phyloP scores from a whole-genome alignment of 2,329 filamentous ascomycete species.

The Fusarium heterosporum region DNA sequence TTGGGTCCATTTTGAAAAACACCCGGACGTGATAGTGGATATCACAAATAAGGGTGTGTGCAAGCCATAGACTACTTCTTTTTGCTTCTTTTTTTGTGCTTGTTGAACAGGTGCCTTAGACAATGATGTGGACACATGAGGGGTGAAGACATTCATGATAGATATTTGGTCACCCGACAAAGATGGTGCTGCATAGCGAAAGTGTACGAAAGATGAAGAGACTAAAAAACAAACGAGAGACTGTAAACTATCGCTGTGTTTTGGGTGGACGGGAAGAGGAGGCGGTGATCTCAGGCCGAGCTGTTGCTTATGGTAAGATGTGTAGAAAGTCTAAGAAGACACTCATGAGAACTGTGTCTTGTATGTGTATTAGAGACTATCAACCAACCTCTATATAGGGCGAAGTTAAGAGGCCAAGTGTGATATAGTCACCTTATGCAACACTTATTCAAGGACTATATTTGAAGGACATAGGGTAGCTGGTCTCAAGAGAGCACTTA shows the following conservation, averaged over 20 bases:
- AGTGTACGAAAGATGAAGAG: neutral
- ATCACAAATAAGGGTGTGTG: slow-evolving; percentile 18
- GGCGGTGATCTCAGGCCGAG: too few species aligned
- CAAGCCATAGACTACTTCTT: slow-evolving; percentile 32
- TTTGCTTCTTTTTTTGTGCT: slow-evolving; percentile 27
- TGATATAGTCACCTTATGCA: neutral
- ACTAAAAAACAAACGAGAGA: neutral
- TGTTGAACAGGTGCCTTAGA: slow-evolving; percentile 40
- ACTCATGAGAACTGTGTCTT: neutral
- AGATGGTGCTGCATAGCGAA: neutral
- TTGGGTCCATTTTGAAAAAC: slow-evolving; percentile 20
- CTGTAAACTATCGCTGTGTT: neutral
- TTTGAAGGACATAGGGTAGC: neutral
- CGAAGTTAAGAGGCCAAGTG: neutral
- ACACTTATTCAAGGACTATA: neutral
- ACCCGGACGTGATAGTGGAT: slow-evolving; percentile 18
- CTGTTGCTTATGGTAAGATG: neutral
- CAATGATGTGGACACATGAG: slow-evolving; percentile 35
- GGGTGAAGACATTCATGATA: slow-evolving; percentile 42
- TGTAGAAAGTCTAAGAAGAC: neutral
- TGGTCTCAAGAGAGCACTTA: neutral
- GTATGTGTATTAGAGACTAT: neutral
- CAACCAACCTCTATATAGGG: neutral
- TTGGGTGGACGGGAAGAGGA: too few species aligned
- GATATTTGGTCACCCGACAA: slow-evolving; percentile 39